phyloP scores from a whole-genome alignment of 306 rosid genomes.

The Begonia fuchsioides region DNA sequence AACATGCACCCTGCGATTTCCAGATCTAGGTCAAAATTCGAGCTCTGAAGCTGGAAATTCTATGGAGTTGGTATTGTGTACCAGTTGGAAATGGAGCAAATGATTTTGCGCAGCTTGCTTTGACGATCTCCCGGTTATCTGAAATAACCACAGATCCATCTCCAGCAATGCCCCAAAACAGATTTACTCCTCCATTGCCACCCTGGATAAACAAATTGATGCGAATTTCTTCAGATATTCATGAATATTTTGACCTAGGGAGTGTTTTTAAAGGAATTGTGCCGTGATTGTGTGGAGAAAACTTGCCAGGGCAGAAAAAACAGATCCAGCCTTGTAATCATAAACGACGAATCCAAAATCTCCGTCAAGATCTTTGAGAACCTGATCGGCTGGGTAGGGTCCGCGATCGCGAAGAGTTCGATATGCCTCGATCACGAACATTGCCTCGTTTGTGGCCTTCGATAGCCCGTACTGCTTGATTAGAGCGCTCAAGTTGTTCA shows the following conservation, averaged over 20 bases:
- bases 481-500: conserved; percentile 51
- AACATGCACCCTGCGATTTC: conserved; percentile 75
- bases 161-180: conserved; percentile 73
- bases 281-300: neutral
- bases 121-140: conserved; percentile 46
- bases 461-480: conserved; percentile 70
- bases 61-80: conserved; percentile 7
- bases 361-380: conserved; percentile 81
- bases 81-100: conserved; percentile 89
- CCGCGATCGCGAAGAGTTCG: conserved; percentile 81
- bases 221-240: too few species aligned
- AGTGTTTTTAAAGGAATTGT: too few species aligned
- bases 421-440: conserved; percentile 65
- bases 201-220: conserved; percentile 33
- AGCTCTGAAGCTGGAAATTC: too few species aligned
- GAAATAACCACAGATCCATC: conserved; percentile 78
- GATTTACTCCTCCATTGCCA: conserved; percentile 42
- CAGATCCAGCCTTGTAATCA: conserved; percentile 42
- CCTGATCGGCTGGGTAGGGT: conserved; percentile 95
- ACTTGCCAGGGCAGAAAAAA: conserved; percentile 65
- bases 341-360: conserved; percentile 64
- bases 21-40: neutral
- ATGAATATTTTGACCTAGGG: too few species aligned
- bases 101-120: conserved; percentile 81
- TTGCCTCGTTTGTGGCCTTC: conserved; percentile 60